Evolutionary conservation across 208 protist species (phyloP), one percentile per base, ranked within the genome.

Genomic region (Leishmania braziliensis): DNA sequence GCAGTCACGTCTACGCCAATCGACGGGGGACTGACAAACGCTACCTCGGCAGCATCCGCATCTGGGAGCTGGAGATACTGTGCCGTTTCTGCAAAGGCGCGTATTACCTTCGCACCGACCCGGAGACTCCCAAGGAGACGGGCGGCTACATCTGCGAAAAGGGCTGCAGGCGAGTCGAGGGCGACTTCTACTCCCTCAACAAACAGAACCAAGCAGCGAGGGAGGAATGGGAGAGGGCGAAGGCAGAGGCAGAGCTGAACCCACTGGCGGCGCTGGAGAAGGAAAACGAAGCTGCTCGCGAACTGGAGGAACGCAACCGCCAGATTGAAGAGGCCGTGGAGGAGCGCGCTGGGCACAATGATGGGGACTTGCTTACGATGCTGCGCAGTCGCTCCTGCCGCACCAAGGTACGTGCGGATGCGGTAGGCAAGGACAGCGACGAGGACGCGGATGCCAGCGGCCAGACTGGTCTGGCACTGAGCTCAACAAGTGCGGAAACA

Each of bases 1-100:
- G 92, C 46, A 92, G 92, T 18, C 93, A 97, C 84, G 93, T 92
- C 46, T 95, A 97, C 84, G 85, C 91, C 5, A 95, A 97, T 56
- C 91, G 93, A 60, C 84, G 91, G 29, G 74, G 89, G 5, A 96
- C 90, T 8, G 80, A 88, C 18, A 73, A 92, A 77, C 90, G 89
- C 66, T 95, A 92, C 78, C 88, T 93, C 75, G 85, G 88, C 51
- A 75, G 48, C 20, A 95, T 96, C 46, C 88, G 90, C 74, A 90
- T 96, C 72, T 96, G 93, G 91, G 88, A 93, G 77, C 84, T 96
- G 26, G 93, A 95, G 81, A 92, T 95, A 50, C 86, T 88, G 74
- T 96, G 93, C 56, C 92, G 90, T 14, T 95, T 91, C 77, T 96
- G 93, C 79, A 84, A 93, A 33, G 82, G 76, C 4, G 87, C 89